Conservation (phyloP, 1,139 yeast species). For the Suhomyces coccinellae region DNA sequence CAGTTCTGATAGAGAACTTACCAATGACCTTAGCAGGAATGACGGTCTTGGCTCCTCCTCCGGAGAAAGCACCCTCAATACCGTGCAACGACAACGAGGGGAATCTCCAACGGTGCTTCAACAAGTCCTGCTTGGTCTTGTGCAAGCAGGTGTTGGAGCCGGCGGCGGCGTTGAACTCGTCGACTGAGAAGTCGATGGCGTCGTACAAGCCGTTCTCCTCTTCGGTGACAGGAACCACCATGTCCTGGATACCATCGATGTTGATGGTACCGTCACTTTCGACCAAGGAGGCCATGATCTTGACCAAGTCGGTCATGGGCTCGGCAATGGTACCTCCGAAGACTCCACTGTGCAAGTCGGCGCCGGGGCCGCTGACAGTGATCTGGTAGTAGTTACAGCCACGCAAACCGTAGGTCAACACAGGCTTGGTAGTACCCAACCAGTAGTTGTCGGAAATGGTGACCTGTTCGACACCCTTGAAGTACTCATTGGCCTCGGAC, state of each 20-base stretch:
- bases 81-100: constrained; percentile 97
- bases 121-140: constrained; percentile 73
- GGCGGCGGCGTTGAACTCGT: constrained; percentile 82
- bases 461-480: constrained; percentile 87
- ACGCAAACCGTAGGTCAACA: constrained; percentile 93
- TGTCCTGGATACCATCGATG: constrained; percentile 85
- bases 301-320: constrained; percentile 92
- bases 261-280: constrained; percentile 77
- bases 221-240: constrained; percentile 91
- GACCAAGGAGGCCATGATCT: constrained; percentile 74
- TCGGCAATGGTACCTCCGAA: constrained; percentile 98
- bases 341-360: constrained; percentile 96
- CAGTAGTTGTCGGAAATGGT: constrained; percentile 98
- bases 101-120: constrained; percentile 98
- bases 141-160: constrained; percentile 85
- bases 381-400: constrained; percentile 94
- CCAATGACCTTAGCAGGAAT: constrained; percentile 94
- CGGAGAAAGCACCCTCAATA: constrained; percentile 94
- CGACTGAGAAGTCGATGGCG: constrained; percentile 78
- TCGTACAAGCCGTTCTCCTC: constrained; percentile 79
- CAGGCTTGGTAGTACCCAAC: constrained; percentile 97
- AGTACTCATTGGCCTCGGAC: constrained; percentile 73
- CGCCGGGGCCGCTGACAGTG: constrained; percentile 84
- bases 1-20: constrained; percentile 95
- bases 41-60: constrained; percentile 96